Conservation (phyloP, 345 rosid genomes). For the Sonneratia caseolaris region DNA sequence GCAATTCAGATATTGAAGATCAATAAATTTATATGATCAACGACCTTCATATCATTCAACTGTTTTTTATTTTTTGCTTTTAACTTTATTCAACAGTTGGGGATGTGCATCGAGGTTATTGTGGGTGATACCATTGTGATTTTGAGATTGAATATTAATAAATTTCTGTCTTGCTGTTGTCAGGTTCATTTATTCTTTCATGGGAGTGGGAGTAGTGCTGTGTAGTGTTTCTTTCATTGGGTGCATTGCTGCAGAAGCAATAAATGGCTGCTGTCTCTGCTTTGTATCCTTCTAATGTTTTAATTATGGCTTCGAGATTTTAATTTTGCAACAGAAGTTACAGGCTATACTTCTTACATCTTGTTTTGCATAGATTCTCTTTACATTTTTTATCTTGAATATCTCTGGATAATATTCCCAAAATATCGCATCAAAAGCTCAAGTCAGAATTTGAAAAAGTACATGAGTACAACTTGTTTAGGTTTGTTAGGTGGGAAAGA, state of each 20-base stretch:
- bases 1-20: too few species aligned
- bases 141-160: neutral
- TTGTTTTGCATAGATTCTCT: neutral
- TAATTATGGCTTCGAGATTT: neutral
- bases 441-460: neutral
- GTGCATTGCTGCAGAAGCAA: slow-evolving; percentile 85
- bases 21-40: too few species aligned
- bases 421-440: neutral
- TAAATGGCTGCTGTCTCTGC: slow-evolving; percentile 83
- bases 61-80: neutral
- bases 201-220: slow-evolving; percentile 73
- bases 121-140: neutral
- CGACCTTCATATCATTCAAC: neutral
- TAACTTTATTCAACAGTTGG: neutral
- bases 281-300: slow-evolving; percentile 62
- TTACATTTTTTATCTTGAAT: neutral
- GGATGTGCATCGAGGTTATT: neutral
- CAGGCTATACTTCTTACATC: neutral
- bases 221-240: slow-evolving; percentile 66
- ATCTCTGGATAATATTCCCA: neutral
- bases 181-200: slow-evolving; percentile 95
- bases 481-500: neutral
- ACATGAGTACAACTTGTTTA: neutral
- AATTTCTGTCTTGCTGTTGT: slow-evolving; percentile 6
- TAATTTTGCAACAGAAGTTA: neutral